phyloP scores from a whole-genome alignment of 768 basidiomycete species.

The Termitomyces sp. region DNA sequence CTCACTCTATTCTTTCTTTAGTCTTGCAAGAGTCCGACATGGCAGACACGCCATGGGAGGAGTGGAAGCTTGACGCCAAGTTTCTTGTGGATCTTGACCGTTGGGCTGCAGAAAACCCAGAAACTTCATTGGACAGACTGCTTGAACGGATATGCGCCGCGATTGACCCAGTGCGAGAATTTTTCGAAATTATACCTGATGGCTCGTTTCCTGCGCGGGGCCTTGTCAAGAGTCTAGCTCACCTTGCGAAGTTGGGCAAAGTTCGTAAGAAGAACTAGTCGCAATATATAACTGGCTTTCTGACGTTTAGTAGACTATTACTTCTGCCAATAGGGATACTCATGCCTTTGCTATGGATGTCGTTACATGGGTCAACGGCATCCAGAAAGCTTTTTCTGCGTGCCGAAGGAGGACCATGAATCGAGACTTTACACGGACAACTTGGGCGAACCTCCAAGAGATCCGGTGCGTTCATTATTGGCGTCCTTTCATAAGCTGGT shows the following conservation, averaged over 20 bases:
- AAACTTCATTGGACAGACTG: constrained; percentile 6
- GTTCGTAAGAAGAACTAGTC: neutral
- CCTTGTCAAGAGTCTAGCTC: constrained; percentile 15
- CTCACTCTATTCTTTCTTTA: neutral
- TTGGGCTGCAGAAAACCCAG: constrained; percentile 12
- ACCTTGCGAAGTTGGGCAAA: constrained; percentile 13
- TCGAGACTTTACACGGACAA: constrained; percentile 1
- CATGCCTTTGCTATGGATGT: constrained; percentile 9
- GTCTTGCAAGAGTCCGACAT: neutral
- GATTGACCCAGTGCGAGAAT: constrained; percentile 7
- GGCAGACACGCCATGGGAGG: constrained; percentile 2
- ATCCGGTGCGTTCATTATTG: constrained; percentile 9
- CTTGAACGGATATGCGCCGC: constrained; percentile 4
- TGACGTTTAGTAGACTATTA: neutral
- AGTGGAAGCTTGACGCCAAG: constrained; percentile 13
- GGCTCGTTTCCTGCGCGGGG: constrained; percentile 17
- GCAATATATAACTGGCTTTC: neutral
- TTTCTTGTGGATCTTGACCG: constrained; percentile 8
- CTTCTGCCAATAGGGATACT: constrained; percentile 2
- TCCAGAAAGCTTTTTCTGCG: neutral
- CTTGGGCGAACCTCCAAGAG: constrained; percentile 9
- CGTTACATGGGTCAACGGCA: constrained; percentile 1
- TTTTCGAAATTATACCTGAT: constrained; percentile 18
- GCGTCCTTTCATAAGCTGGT: neutral
- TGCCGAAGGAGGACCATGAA: neutral